Conservation (phyloP, 495 filamentous ascomycete genomes). For the Symbiotaphrina buchneri region DNA sequence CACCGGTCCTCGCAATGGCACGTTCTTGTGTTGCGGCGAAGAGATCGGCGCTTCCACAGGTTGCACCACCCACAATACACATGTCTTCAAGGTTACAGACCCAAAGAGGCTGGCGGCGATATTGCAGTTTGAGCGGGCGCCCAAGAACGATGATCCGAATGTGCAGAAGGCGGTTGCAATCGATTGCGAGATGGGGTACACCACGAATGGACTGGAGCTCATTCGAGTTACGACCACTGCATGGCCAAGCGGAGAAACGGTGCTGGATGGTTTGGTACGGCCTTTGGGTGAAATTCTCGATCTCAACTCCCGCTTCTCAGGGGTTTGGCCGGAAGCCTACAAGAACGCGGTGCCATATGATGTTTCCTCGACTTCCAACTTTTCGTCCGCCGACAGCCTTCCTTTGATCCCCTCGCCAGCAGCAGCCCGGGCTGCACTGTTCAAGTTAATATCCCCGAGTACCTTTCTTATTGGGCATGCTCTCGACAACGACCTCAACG, state of each 20-base stretch:
- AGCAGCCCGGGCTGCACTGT: constrained; percentile 49
- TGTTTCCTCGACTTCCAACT: constrained; percentile 5
- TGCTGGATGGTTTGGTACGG: constrained; percentile 70
- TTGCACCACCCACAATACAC: constrained; percentile 41
- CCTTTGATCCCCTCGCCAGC: constrained; percentile 46
- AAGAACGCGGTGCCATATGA: constrained; percentile 40
- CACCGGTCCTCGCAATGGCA: constrained; percentile 24
- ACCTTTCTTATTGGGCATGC: constrained; percentile 85
- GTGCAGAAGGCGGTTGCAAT: constrained; percentile 34
- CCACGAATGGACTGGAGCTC: constrained; percentile 63
- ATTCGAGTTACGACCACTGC: constrained; percentile 69
- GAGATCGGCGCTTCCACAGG: constrained; percentile 42
- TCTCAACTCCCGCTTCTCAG: constrained; percentile 76
- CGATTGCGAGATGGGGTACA: constrained; percentile 98
- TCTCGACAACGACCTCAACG: constrained; percentile 85
- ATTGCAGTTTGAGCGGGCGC: constrained; percentile 61
- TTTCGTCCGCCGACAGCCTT: constrained; percentile 14
- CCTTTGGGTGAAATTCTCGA: constrained; percentile 73
- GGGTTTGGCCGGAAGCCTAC: constrained; percentile 54
- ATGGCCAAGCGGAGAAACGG: constrained; percentile 54
- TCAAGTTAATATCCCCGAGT: constrained; percentile 39
- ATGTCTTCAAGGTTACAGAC: constrained; percentile 76
- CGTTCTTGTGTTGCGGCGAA: constrained; percentile 60
- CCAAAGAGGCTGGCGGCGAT: constrained; percentile 51
- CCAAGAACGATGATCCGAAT: constrained; percentile 14